phyloP scores from a whole-genome alignment of 140 eudicot genomes.

The Cichorium intybus region DNA sequence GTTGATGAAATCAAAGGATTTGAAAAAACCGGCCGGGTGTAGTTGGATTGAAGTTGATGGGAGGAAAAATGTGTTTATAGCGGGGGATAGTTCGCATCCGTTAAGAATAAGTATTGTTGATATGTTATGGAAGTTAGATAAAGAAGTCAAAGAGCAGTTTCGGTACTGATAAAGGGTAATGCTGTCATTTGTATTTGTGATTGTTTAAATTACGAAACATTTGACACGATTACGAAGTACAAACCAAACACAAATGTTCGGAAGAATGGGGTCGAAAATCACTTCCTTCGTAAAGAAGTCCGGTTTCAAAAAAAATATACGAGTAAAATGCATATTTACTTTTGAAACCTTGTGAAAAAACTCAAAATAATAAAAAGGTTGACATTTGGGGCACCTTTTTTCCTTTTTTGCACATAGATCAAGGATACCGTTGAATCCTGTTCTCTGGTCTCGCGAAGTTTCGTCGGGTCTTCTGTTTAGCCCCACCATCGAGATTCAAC shows the following conservation, averaged over 20 bases:
- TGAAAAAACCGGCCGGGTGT: slow-evolving; percentile 83
- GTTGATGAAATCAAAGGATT: slow-evolving; percentile 59
- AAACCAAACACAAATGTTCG: not conserved
- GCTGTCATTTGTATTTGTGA: not conserved
- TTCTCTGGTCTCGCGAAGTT: not conserved
- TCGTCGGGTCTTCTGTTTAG: not conserved
- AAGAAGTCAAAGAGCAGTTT: slow-evolving; percentile 46
- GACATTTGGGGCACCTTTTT: not conserved
- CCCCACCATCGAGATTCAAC: not conserved
- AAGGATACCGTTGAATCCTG: not conserved
- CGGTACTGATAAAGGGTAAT: slow-evolving; percentile 1
- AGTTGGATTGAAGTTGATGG: slow-evolving; percentile 86
- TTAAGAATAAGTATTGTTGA: slow-evolving; percentile 36
- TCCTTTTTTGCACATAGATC: not conserved
- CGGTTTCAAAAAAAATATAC: not conserved
- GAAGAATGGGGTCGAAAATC: not conserved
- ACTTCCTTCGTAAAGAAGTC: not conserved
- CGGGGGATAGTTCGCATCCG: slow-evolving; percentile 76
- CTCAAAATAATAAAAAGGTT: not conserved
- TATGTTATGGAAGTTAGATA: slow-evolving; percentile 43
- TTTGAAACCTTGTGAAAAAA: not conserved
- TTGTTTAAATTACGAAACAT: no score
- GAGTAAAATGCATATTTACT: not conserved
- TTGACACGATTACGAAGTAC: no score
- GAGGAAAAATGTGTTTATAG: slow-evolving; percentile 51